phyloP scores from a whole-genome alignment of 345 rosid species.

The Dovyalis caffra region DNA sequence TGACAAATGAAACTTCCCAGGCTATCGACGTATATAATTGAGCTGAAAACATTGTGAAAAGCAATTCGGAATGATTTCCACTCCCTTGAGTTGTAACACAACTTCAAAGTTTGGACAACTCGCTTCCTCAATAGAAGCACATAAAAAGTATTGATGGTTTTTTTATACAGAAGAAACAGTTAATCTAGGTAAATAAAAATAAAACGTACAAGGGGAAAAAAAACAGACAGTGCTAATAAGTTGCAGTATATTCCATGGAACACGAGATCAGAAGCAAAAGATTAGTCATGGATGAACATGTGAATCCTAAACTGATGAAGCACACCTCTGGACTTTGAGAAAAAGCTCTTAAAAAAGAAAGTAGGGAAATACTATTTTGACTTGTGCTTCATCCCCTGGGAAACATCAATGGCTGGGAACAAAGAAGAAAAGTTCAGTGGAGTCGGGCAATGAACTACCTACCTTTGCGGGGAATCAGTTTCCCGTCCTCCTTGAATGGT shows the following conservation, averaged over 20 bases:
- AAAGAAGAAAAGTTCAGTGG: neutral
- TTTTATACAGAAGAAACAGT: too few relatives aligned
- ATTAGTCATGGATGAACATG: neutral
- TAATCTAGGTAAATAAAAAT: neutral
- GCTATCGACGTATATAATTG: too few relatives aligned
- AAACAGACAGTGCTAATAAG: neutral
- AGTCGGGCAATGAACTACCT: slow-evolving; percentile 30
- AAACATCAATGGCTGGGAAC: neutral
- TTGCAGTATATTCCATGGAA: neutral
- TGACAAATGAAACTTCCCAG: too few relatives aligned
- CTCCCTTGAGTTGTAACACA: too few relatives aligned
- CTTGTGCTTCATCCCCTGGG: neutral
- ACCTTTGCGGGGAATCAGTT: slow-evolving; percentile 29
- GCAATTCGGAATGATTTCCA: too few relatives aligned
- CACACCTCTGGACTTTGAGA: neutral
- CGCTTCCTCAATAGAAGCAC: too few relatives aligned
- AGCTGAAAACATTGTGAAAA: too few relatives aligned
- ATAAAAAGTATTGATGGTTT: too few relatives aligned
- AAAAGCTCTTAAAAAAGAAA: too few relatives aligned
- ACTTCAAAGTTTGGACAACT: too few relatives aligned
- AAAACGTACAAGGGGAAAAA: neutral
- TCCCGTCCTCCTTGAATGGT: slow-evolving; percentile 74
- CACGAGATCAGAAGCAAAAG: neutral
- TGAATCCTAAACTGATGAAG: neutral
- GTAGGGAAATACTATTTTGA: too few relatives aligned